Evolutionary conservation across 805 yeast genomes (phyloP).

Genomic region (Starmerella scarabaei): DNA sequence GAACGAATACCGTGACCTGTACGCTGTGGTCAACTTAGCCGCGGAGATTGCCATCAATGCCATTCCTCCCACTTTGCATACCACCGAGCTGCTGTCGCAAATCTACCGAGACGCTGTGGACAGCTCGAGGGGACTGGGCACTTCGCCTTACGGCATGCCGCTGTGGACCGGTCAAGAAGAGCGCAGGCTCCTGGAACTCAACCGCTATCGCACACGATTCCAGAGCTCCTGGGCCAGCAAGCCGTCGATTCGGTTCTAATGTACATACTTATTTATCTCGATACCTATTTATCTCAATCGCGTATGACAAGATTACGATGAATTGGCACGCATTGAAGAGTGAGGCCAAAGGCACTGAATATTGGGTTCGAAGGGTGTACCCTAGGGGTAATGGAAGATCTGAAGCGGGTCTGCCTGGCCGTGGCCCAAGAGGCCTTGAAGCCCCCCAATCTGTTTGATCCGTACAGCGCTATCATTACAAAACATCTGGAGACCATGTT

Average conservation of each 20-base stretch:
- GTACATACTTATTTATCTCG: constrained; percentile 7
- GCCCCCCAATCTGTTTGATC: constrained; percentile 12
- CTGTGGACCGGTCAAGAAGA: constrained; percentile 25
- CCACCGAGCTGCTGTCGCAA: constrained; percentile 24
- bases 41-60: constrained; percentile 34
- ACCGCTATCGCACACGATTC: constrained; percentile 20
- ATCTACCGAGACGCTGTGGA: constrained; percentile 23
- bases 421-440: constrained; percentile 17
- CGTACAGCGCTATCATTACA: neutral
- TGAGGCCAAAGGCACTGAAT: too few relatives aligned
- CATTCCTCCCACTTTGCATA: constrained; percentile 28
- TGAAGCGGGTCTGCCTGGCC: constrained; percentile 12
- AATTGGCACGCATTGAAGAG: too few relatives aligned
- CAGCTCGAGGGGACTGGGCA: constrained; percentile 19
- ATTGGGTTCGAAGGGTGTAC: too few relatives aligned
- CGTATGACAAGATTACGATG: too few relatives aligned
- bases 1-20: constrained; percentile 30
- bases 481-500: constrained; percentile 3
- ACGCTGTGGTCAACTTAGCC: constrained; percentile 27
- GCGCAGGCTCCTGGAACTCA: constrained; percentile 19
- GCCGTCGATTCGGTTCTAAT: constrained; percentile 11
- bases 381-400: constrained; percentile 11
- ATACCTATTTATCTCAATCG: too few relatives aligned
- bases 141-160: constrained; percentile 19
- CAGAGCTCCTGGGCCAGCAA: constrained; percentile 15